Percentiles rank a stretch among this genome's conserved stretches.
Conservation (phyloP, 495 filamentous ascomycete species). For the Lasiosphaeris hirsuta region DNA sequence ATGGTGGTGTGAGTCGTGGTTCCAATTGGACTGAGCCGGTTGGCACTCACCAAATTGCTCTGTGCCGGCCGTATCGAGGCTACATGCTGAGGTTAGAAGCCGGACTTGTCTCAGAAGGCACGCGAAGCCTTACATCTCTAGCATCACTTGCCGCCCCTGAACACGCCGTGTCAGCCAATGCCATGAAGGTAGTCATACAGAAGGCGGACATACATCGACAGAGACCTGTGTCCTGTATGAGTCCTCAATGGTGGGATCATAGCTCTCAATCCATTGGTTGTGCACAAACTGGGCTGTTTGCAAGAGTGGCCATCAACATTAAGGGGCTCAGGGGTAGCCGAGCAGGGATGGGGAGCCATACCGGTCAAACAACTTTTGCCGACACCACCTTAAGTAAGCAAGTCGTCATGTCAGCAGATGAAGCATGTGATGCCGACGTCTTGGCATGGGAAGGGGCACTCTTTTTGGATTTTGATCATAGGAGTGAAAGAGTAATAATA, state of each 20-base stretch:
- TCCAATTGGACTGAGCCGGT: neutral
- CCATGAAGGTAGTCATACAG: neutral
- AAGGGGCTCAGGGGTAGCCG: conserved; percentile 12
- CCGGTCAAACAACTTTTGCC: conserved; percentile 98
- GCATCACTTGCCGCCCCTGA: conserved; percentile 89
- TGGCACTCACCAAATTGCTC: conserved; percentile 88
- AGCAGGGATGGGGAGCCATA: conserved; percentile 42
- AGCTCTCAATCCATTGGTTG: conserved; percentile 98
- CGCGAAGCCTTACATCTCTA: conserved; percentile 74
- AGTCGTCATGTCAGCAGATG: conserved; percentile 27
- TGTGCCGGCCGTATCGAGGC: conserved; percentile 93
- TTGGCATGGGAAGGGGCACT: conserved; percentile 9
- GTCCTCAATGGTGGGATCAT: conserved; percentile 96
- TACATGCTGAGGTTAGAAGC: conserved; percentile 35
- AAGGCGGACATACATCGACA: conserved; percentile 71
- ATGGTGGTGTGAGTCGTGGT: conserved; percentile 11
- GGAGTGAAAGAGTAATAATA: neutral
- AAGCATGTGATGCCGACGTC: conserved; percentile 26
- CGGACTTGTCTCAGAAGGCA: neutral
- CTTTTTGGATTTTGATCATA: neutral
- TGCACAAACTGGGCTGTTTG: conserved; percentile 92
- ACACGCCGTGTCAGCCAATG: neutral
- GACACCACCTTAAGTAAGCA: conserved; percentile 69
- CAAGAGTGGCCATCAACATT: conserved; percentile 19
- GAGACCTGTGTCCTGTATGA: conserved; percentile 93